These are phyloP conservation scores for Conringia planisiliqua DNA, from an alignment of 345 rosid genomes.

Conservation along the genomic window DNA sequence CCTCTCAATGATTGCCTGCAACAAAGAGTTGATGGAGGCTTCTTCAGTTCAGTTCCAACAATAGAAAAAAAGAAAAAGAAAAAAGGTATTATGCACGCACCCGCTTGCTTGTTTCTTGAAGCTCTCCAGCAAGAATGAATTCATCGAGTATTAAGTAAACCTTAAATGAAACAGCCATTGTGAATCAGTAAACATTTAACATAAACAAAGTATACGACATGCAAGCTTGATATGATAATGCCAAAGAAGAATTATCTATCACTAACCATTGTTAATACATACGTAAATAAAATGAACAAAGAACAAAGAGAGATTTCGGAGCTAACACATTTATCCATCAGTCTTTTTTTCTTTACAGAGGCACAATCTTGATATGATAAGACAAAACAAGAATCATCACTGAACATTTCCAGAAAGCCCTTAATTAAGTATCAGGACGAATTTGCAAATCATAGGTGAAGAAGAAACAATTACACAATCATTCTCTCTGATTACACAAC, in stretches of 20 bases:
- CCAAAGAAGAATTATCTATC: background rate
- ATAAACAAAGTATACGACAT: background rate
- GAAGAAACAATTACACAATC: background rate
- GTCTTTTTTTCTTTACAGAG: background rate
- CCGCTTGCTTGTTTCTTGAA: constrained; percentile 92
- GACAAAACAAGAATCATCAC: background rate
- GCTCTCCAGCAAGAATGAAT: constrained; percentile 98
- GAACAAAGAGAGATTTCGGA: background rate
- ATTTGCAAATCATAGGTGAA: background rate
- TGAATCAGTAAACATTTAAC: background rate
- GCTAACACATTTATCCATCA: background rate
- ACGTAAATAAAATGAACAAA: background rate
- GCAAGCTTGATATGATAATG: background rate
- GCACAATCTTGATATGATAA: background rate
- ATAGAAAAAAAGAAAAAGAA: background rate
- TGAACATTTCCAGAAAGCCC: background rate
- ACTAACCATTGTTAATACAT: background rate
- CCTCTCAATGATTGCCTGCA: constrained; percentile 87
- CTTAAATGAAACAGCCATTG: constrained; percentile 6
- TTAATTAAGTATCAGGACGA: background rate
- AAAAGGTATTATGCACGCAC: background rate
- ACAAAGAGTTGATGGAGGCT: background rate
- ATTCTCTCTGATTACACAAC: background rate
- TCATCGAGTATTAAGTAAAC: constrained; percentile 97
- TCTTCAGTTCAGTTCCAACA: background rate